Conservation (phyloP, 371 early-diverging fungal genomes). For the Blastocladiella emersonii region DNA sequence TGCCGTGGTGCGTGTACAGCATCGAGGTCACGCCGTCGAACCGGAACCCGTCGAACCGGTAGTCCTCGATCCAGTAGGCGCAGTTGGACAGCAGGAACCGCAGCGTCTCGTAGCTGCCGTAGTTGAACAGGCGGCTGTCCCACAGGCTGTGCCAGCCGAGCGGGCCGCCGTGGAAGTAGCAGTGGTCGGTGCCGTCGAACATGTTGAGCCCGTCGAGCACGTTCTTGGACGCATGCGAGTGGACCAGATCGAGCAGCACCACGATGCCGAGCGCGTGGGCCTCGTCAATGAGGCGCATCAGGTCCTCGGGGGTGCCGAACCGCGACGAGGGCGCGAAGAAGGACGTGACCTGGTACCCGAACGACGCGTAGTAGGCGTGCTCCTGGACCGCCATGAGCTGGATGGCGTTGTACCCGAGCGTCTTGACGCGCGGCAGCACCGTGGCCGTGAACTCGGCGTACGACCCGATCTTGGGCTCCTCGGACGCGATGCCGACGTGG, state of each 20-base stretch:
- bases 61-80: slow-evolving; percentile 81
- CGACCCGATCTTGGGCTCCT: slow-evolving; percentile 64
- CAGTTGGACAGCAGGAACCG: slow-evolving; percentile 88
- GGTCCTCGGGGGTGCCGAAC: slow-evolving; percentile 82
- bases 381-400: slow-evolving; percentile 98
- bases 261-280: slow-evolving; percentile 79
- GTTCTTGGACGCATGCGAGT: slow-evolving; percentile 93
- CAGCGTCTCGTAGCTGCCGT: slow-evolving; percentile 71
- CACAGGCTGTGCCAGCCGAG: slow-evolving; percentile 82
- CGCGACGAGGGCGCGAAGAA: slow-evolving; percentile 85
- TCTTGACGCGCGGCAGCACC: slow-evolving; percentile 72
- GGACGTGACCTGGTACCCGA: slow-evolving; percentile 93
- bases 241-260: slow-evolving; percentile 88
- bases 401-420: slow-evolving; percentile 83
- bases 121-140: slow-evolving; percentile 91
- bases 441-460: slow-evolving; percentile 76
- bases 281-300: slow-evolving; percentile 76
- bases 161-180: slow-evolving; percentile 83
- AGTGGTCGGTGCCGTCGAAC: slow-evolving; percentile 91
- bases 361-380: slow-evolving; percentile 95
- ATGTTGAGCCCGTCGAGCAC: slow-evolving; percentile 83
- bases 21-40: slow-evolving; percentile 95
- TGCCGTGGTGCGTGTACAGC: slow-evolving; percentile 90
- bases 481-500: slow-evolving; percentile 86
- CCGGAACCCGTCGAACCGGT: slow-evolving; percentile 89